These are phyloP conservation scores for Macrolepiota dolichaula DNA, from an alignment of 768 basidiomycete species.

Conservation along the genomic window DNA sequence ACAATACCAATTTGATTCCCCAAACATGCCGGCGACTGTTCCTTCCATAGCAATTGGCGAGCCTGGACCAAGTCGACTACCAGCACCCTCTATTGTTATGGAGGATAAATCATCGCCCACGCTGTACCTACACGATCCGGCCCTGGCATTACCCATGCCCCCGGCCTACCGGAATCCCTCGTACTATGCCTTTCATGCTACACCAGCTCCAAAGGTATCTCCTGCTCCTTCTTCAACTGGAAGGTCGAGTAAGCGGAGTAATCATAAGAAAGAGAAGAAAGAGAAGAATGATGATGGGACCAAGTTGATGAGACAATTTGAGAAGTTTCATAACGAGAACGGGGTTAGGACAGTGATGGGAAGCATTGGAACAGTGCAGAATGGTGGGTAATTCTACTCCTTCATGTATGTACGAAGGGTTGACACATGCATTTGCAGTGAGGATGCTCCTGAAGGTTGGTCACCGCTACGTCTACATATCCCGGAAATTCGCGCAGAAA, in stretches of 20 bases:
- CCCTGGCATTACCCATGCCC: slow-evolving; percentile 52
- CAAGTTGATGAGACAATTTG: slow-evolving; percentile 71
- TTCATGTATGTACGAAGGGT: not conserved
- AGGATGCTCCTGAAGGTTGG: slow-evolving; percentile 93
- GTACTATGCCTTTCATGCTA: slow-evolving; percentile 62
- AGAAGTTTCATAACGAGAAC: slow-evolving; percentile 85
- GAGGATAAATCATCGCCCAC: slow-evolving; percentile 39
- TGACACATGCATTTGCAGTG: slow-evolving; percentile 42
- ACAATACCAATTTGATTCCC: slow-evolving; percentile 16
- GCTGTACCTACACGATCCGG: slow-evolving; percentile 62
- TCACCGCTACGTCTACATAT: slow-evolving; percentile 93
- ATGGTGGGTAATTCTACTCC: slow-evolving; percentile 48
- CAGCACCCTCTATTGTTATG: slow-evolving; percentile 17
- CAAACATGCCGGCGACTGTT: not conserved
- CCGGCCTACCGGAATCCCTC: slow-evolving; percentile 67
- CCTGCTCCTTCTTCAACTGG: not conserved
- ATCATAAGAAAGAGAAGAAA: slow-evolving; percentile 16
- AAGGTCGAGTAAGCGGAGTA: slow-evolving; percentile 33
- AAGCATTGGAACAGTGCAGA: slow-evolving; percentile 84
- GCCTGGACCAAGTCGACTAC: slow-evolving; percentile 6
- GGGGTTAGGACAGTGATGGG: slow-evolving; percentile 93
- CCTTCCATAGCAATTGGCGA: slow-evolving; percentile 1
- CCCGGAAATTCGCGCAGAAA: slow-evolving; percentile 84
- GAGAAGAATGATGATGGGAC: slow-evolving; percentile 46
- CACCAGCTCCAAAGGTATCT: slow-evolving; percentile 28